phyloP scores from a whole-genome alignment of 2,329 filamentous ascomycete genomes.

The Cryphonectria nitschkei region DNA sequence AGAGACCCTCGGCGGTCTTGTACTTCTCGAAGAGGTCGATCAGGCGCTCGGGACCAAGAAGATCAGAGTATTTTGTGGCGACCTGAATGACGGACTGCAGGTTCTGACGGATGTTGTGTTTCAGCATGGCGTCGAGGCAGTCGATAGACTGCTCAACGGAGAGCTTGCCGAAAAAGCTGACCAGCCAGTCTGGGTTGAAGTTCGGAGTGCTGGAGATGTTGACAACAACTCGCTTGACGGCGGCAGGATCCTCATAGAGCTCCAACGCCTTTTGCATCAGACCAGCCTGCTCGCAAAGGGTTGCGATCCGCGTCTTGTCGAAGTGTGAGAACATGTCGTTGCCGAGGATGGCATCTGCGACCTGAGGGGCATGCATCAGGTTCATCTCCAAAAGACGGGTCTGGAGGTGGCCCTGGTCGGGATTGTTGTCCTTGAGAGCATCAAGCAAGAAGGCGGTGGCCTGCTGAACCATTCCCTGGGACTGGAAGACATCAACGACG shows the following conservation, averaged over 20 bases:
- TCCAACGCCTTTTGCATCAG: conserved; percentile 86
- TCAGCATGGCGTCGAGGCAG: conserved; percentile 94
- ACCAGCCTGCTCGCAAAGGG: conserved; percentile 90
- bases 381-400: conserved; percentile 98
- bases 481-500: conserved; percentile 96
- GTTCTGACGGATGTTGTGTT: conserved; percentile 95
- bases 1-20: conserved; percentile 93
- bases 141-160: conserved; percentile 95
- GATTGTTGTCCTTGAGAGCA: conserved; percentile 90
- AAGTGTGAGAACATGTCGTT: conserved; percentile 99
- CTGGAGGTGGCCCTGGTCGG: conserved; percentile 90
- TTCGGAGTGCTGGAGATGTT: conserved; percentile 82
- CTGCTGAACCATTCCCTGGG: conserved; percentile 96
- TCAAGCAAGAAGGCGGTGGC: conserved; percentile 98
- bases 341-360: conserved; percentile 94
- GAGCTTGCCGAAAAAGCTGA: conserved; percentile 89
- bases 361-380: conserved; percentile 91
- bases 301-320: conserved; percentile 85
- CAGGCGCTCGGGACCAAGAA: conserved; percentile 82
- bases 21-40: conserved; percentile 98
- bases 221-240: conserved; percentile 87
- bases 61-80: conserved; percentile 96
- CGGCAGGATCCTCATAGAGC: conserved; percentile 87
- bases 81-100: conserved; percentile 93
- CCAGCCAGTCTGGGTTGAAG: conserved; percentile 88